These are phyloP conservation scores for Dysphania ambrosioides DNA, from an alignment of 148 eudicot species.

Conservation along the genomic window DNA sequence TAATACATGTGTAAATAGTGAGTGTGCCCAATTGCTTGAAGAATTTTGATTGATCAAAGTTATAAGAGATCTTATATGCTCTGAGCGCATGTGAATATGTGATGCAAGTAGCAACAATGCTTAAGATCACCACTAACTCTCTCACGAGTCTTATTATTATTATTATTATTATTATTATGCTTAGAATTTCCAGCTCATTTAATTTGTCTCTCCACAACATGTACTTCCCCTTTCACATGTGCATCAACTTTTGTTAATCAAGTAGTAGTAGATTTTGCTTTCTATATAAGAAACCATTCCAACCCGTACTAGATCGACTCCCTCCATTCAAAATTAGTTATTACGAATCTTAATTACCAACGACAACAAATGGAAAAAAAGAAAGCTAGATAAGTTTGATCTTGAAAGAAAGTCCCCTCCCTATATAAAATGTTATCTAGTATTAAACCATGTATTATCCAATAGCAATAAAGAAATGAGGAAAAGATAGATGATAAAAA, in stretches of 20 bases:
- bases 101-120: constrained; percentile 17
- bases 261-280: too few species aligned
- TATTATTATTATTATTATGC: too few species aligned
- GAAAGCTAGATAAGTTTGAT: too few species aligned
- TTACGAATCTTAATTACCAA: too few species aligned
- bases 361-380: too few species aligned
- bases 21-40: not conserved
- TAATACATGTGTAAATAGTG: not conserved
- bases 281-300: too few species aligned
- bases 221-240: constrained; percentile 3
- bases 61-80: constrained; percentile 8
- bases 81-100: constrained; percentile 16
- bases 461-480: not conserved
- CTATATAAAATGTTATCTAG: too few species aligned
- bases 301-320: too few species aligned
- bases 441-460: not conserved
- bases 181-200: constrained; percentile 16
- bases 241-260: not conserved
- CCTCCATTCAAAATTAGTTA: too few species aligned
- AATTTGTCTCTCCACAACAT: constrained; percentile 9
- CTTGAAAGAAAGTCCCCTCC: too few species aligned
- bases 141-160: constrained; percentile 10
- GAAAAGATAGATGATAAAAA: not conserved
- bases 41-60: not conserved
- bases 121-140: constrained; percentile 3